Conservation (phyloP, 1,284 basidiomycete genomes). For the Fistulina hepatica region DNA sequence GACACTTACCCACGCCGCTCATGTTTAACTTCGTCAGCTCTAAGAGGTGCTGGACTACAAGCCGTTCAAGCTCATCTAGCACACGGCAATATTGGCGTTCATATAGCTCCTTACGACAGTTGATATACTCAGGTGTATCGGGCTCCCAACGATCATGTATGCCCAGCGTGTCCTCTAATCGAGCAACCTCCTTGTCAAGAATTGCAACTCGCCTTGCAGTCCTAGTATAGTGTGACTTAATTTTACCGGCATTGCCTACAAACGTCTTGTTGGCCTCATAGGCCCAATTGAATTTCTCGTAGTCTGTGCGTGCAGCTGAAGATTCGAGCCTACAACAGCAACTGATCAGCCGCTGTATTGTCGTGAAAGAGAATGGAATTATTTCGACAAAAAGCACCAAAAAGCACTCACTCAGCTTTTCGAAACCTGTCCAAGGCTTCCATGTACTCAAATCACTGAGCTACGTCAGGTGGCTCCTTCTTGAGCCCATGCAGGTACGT, state of each 20-base stretch:
- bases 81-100: constrained; percentile 14
- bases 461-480: constrained; percentile 10
- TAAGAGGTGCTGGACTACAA: constrained; percentile 18
- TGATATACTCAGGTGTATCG: constrained; percentile 6
- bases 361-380: too few relatives aligned
- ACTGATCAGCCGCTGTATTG: too few relatives aligned
- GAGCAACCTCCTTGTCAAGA: constrained; percentile 6
- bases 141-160: constrained; percentile 11
- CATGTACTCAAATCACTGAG: constrained; percentile 15
- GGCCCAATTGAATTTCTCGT: constrained; percentile 3
- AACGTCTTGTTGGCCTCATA: constrained; percentile 1
- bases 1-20: constrained; percentile 12
- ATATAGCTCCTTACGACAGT: constrained; percentile 1
- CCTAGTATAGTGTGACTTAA: constrained; percentile 8
- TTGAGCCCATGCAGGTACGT: constrained; percentile 14
- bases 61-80: constrained; percentile 14
- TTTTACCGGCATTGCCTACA: neutral
- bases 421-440: constrained; percentile 12
- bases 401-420: constrained; percentile 11
- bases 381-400: neutral
- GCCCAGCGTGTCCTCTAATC: constrained; percentile 7
- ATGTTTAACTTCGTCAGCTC: constrained; percentile 18
- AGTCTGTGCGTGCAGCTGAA: neutral
- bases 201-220: constrained; percentile 2
- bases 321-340: constrained; percentile 1